phyloP scores from a whole-genome alignment of 2,329 filamentous ascomycete species.

The Fusarium sp. region DNA sequence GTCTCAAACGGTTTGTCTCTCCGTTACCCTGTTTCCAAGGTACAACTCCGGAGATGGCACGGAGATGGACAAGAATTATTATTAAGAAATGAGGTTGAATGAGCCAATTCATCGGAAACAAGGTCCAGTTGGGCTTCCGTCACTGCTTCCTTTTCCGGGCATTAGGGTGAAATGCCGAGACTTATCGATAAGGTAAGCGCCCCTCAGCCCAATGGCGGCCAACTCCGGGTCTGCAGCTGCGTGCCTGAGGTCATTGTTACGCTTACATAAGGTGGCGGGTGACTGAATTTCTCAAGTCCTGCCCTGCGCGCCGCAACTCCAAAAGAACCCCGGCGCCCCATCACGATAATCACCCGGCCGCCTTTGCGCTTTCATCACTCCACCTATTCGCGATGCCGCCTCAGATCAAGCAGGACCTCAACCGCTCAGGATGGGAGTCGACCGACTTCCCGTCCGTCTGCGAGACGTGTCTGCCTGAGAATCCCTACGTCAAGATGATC shows the following conservation, averaged over 20 bases:
- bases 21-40: background rate
- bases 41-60: slow-evolving; percentile 2
- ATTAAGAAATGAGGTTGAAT: background rate
- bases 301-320: slow-evolving; percentile 37
- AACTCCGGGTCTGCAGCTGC: slow-evolving; percentile 15
- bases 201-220: slow-evolving; percentile 31
- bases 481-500: slow-evolving; percentile 98
- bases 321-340: slow-evolving; percentile 36
- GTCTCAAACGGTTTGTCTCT: background rate
- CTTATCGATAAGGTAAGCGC: slow-evolving; percentile 45
- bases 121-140: background rate
- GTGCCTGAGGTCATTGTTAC: slow-evolving; percentile 18
- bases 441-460: slow-evolving; percentile 90
- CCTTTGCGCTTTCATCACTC: slow-evolving; percentile 35
- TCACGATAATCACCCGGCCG: slow-evolving; percentile 29
- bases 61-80: slow-evolving; percentile 1
- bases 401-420: slow-evolving; percentile 96
- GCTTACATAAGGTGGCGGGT: slow-evolving; percentile 45
- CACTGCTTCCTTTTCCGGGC: background rate
- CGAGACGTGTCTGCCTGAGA: slow-evolving; percentile 94
- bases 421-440: slow-evolving; percentile 95
- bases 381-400: slow-evolving; percentile 72
- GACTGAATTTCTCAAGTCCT: slow-evolving; percentile 39
- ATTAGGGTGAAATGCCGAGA: background rate
- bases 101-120: background rate